Base-by-base conservation (phyloP, 169 alveolate species). In the Plasmodium cynomolgi region DNA sequence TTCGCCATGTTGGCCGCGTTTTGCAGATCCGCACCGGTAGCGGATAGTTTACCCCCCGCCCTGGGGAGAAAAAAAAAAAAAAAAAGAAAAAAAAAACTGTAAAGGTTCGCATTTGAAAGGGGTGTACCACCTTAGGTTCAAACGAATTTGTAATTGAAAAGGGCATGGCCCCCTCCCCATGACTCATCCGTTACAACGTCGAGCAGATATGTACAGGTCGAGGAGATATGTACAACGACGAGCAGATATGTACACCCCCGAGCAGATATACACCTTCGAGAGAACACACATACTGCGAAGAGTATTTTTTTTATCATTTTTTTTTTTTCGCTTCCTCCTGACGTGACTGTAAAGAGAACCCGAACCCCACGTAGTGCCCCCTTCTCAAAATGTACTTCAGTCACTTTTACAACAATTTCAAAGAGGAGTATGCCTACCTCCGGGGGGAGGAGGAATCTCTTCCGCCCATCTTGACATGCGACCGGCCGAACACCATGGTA, bases 401-500 rank as follows among this genome's bases (percentile, higher is more conserved):
- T 3, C 41, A 74, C 20, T 86, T 86, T 86, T 86, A 86, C 47
- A 81, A 86, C 26, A 75, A 86, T 75, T 86, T 86, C 81, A 86
- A 86, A n/a, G 86, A 86, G 31, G 93, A 71, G 33, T 86, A 20
- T 86, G 13, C 58, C n/a, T 86, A 86, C 93, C 86, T 86, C 54
- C 54, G 80, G 47, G 47, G 81, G 26, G 93, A 86, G 44, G 62
- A 77, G 9, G 93, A 86, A 50, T 11, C n/a, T 1, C 47, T 86
- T 0, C 93, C 93, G 23, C 81, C 29, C 29, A 31, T 54, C 15
- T 41, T 86, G 81, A 86, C 93, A 5, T 86, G 93, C 44, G 81
- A 86, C 8, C 79, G 68, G 74, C 47, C 86, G 9, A 86, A 86
- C 29, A 33, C 81, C 33, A 86, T 86, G 86, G 93, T 86, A 68